phyloP scores from a whole-genome alignment of 768 basidiomycete genomes.

The Wakefieldia striispora region DNA sequence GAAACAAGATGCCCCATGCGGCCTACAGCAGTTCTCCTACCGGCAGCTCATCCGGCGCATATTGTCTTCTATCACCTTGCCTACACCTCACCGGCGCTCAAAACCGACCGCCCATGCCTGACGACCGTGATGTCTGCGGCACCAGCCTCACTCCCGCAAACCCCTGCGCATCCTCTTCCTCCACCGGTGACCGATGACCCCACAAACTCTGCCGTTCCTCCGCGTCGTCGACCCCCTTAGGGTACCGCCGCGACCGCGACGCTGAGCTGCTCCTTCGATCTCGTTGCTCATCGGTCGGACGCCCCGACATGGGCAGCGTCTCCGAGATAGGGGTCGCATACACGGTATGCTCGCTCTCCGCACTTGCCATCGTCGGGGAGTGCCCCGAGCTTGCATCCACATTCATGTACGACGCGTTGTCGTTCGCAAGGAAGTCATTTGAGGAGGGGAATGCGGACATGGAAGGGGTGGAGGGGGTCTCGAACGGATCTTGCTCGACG shows the following conservation, averaged over 20 bases:
- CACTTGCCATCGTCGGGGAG: conserved; percentile 8
- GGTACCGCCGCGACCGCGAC: conserved; percentile 48
- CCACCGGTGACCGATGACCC: conserved; percentile 32
- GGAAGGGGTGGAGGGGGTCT: conserved; percentile 29
- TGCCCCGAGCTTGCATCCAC: not conserved
- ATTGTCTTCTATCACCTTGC: not conserved
- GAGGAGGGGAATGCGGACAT: conserved; percentile 27
- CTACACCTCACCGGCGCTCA: conserved; percentile 4
- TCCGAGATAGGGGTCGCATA: conserved; percentile 13
- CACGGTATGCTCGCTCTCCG: conserved; percentile 16
- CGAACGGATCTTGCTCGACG: conserved; percentile 25
- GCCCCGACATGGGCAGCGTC: not conserved
- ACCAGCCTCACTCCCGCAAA: conserved; percentile 41
- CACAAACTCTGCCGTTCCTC: conserved; percentile 64
- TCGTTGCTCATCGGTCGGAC: conserved; percentile 11
- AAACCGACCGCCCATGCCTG: conserved; percentile 13
- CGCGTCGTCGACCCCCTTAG: conserved; percentile 48
- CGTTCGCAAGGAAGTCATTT: conserved; percentile 7
- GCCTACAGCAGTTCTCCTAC: no score
- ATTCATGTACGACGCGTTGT: not conserved
- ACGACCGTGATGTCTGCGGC: conserved; percentile 20
- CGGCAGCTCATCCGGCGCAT: not conserved
- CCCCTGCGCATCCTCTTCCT: conserved; percentile 14
- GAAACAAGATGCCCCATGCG: no score
- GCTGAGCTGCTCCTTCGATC: conserved; percentile 39